Conservation (phyloP, 139 green algal species). For the Ostreobium quekettii region DNA sequence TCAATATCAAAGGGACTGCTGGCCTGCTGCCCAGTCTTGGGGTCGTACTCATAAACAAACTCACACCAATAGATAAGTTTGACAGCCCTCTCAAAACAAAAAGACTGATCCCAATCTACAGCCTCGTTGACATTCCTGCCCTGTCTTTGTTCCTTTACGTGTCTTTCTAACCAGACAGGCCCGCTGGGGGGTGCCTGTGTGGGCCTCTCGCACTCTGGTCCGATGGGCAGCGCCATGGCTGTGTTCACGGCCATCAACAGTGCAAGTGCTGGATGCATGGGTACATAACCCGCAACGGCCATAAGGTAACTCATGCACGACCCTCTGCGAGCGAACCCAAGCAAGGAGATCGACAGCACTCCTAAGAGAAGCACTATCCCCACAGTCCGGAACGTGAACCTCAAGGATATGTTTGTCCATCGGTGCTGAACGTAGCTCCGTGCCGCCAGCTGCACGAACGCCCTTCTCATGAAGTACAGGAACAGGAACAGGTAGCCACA, state of each 20-base stretch:
- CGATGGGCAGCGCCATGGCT: neutral
- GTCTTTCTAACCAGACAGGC: neutral
- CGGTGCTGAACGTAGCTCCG: too few species aligned
- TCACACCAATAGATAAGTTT: conserved; percentile 23
- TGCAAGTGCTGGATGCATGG: neutral
- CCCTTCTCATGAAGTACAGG: too few species aligned
- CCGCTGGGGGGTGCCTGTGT: neutral
- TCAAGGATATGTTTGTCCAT: too few species aligned
- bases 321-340: too few species aligned
- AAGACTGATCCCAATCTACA: conserved; percentile 22
- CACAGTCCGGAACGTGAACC: too few species aligned
- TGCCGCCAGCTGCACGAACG: too few species aligned
- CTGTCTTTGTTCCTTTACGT: neutral
- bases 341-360: too few species aligned
- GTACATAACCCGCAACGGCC: neutral
- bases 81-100: conserved; percentile 36
- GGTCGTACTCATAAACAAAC: neutral
- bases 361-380: too few species aligned
- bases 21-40: neutral
- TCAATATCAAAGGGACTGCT: neutral
- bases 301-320: too few species aligned
- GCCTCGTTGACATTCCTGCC: neutral
- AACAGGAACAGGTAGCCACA: too few species aligned
- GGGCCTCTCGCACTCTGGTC: neutral
- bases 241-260: neutral